These are phyloP conservation scores for Neurospora sp. DNA, from an alignment of 495 filamentous ascomycete genomes.

Conservation along the genomic window DNA sequence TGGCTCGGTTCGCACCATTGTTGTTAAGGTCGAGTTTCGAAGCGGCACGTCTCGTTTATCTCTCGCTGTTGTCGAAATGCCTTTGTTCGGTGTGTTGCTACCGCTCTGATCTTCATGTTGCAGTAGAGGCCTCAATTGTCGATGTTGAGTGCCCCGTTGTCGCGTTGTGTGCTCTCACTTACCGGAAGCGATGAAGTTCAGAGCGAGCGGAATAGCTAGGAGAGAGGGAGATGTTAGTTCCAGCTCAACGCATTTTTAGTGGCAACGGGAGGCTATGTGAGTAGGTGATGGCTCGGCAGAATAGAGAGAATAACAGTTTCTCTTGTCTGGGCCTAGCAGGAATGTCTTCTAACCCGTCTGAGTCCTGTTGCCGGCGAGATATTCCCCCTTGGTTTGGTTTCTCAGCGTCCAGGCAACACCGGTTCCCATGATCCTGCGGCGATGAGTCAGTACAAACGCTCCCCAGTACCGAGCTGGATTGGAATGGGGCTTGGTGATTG, in stretches of 20 bases:
- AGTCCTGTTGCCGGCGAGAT: slow-evolving; percentile 59
- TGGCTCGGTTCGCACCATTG: background rate
- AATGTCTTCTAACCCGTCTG: slow-evolving; percentile 55
- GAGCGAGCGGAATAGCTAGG: slow-evolving; percentile 58
- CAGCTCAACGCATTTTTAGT: background rate
- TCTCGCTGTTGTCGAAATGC: background rate
- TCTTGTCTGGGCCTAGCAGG: background rate
- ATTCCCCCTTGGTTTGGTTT: slow-evolving; percentile 58
- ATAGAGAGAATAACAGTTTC: background rate
- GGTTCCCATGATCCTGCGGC: slow-evolving; percentile 47
- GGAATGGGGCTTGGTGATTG: background rate
- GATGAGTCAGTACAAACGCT: background rate
- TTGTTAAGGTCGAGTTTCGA: background rate
- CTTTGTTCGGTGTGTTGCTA: slow-evolving; percentile 19
- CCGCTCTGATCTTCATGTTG: slow-evolving; percentile 28
- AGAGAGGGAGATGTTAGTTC: slow-evolving; percentile 11
- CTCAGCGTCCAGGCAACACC: slow-evolving; percentile 59
- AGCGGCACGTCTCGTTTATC: background rate
- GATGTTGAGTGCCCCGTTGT: slow-evolving; percentile 1
- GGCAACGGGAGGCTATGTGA: background rate
- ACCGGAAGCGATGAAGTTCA: slow-evolving; percentile 80
- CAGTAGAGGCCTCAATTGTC: background rate
- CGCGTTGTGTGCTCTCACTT: slow-evolving; percentile 38
- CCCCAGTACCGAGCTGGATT: background rate
- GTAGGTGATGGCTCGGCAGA: background rate